A percentile compares a stretch with the other conserved stretches of the same genome.
phyloP scores from a whole-genome alignment of 148 eudicot genomes.

The Chenopodium berlandieri region DNA sequence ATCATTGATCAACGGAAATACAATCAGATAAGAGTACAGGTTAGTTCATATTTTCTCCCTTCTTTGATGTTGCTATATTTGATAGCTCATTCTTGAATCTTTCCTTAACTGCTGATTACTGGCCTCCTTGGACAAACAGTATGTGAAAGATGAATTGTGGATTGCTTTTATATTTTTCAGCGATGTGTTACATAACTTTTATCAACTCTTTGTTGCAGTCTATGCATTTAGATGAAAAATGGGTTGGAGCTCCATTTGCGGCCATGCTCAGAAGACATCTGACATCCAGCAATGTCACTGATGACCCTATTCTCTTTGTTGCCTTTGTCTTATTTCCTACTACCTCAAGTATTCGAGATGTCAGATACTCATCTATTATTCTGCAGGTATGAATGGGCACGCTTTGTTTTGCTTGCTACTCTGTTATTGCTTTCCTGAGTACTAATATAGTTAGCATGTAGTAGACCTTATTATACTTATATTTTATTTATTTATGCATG shows the following conservation, averaged over 20 bases:
- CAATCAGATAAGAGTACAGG: slow-evolving; percentile 70
- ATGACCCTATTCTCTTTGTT: slow-evolving; percentile 48
- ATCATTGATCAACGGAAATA: slow-evolving; percentile 54
- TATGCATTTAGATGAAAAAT: slow-evolving; percentile 70
- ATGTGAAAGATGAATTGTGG: slow-evolving; percentile 1
- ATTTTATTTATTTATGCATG: background rate
- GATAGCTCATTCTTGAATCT: background rate
- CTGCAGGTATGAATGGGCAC: slow-evolving; percentile 59
- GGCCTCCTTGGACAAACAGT: background rate
- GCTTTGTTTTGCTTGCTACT: background rate
- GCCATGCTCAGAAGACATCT: slow-evolving; percentile 85
- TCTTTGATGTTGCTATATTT: background rate
- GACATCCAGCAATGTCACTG: slow-evolving; percentile 37
- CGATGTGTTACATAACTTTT: background rate
- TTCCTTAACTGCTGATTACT: background rate
- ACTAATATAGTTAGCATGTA: background rate
- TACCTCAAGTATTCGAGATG: slow-evolving; percentile 61
- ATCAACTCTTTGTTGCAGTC: slow-evolving; percentile 42
- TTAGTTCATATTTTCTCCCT: slow-evolving; percentile 27
- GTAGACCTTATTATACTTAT: background rate
- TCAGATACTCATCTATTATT: slow-evolving; percentile 72
- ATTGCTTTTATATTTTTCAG: background rate
- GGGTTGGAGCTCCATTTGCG: slow-evolving; percentile 95
- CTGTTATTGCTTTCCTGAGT: background rate
- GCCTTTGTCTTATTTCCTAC: slow-evolving; percentile 58